Percentiles rank a stretch among this genome's conserved stretches.
Evolutionary conservation across 345 rosid species (phyloP).

Genomic region (Balakata baccata): DNA sequence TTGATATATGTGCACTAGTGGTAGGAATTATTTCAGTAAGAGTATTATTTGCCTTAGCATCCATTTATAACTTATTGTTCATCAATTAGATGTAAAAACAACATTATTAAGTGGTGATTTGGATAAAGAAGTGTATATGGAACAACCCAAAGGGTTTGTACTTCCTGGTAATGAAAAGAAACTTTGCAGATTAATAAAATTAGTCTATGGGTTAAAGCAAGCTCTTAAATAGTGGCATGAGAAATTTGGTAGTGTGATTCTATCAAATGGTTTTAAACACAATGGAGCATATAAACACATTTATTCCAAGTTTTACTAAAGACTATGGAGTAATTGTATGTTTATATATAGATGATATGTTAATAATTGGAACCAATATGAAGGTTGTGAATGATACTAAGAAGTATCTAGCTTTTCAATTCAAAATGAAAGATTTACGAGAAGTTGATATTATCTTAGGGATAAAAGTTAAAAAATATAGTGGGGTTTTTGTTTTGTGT

Average conservation of each 20-base stretch:
- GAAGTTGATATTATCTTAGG: slow-evolving; percentile 1
- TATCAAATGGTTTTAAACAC: too few species aligned
- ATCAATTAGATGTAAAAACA: background rate
- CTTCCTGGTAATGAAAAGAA: background rate
- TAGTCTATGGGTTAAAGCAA: background rate
- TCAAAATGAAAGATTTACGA: background rate
- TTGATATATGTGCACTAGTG: too few species aligned
- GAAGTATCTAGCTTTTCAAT: background rate
- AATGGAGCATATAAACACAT: too few species aligned
- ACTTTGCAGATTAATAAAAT: too few species aligned
- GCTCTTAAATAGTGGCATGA: background rate
- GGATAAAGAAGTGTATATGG: background rate
- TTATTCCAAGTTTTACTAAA: too few species aligned
- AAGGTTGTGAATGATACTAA: too few species aligned
- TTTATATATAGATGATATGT: too few species aligned
- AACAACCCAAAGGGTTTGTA: background rate
- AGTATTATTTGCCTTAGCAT: too few species aligned
- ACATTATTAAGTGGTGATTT: background rate
- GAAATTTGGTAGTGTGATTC: background rate
- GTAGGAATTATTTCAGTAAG: too few species aligned
- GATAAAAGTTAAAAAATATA: background rate
- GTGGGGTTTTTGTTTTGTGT: background rate
- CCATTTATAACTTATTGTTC: too few species aligned
- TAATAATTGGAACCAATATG: too few species aligned
- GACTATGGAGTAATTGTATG: too few species aligned